A percentile compares a stretch with the other conserved stretches of the same genome.
Conservation (phyloP, 2,329 filamentous ascomycete genomes). For the Beauveria rudraprayagi region DNA sequence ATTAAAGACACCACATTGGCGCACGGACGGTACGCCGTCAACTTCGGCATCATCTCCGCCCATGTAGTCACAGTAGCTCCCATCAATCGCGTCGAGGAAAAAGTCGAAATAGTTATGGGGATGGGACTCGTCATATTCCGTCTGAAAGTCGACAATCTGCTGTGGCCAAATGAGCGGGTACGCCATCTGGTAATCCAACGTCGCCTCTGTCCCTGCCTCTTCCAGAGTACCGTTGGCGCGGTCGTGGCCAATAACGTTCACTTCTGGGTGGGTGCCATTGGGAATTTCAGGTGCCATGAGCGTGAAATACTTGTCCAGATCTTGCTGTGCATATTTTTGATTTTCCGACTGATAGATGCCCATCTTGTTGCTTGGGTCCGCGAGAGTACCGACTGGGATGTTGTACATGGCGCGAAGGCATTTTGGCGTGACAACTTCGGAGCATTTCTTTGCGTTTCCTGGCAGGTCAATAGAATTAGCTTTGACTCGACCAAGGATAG, state of each 20-base stretch:
- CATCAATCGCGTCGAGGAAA: constrained; percentile 45
- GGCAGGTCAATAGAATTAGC: not conserved
- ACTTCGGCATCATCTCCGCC: constrained; percentile 36
- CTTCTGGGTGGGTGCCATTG: constrained; percentile 28
- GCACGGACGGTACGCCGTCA: constrained; percentile 38
- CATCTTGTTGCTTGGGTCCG: constrained; percentile 28
- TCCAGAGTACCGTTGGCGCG: constrained; percentile 11
- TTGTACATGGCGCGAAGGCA: constrained; percentile 39
- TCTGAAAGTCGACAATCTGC: constrained; percentile 31
- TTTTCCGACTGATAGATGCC: constrained; percentile 34
- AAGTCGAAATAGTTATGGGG: not conserved
- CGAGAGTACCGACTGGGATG: constrained; percentile 25
- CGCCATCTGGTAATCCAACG: constrained; percentile 40
- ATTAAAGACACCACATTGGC: constrained; percentile 20
- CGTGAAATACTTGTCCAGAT: constrained; percentile 30
- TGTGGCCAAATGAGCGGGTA: constrained; percentile 45
- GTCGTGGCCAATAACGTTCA: constrained; percentile 22
- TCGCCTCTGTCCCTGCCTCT: constrained; percentile 29
- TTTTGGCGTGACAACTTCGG: constrained; percentile 18
- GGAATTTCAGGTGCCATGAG: constrained; percentile 27
- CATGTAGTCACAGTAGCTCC: constrained; percentile 39
- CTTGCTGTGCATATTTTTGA: constrained; percentile 32
- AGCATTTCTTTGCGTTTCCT: not conserved
- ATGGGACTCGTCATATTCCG: constrained; percentile 14
- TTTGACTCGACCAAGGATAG: not conserved